Evolutionary conservation across 306 rosid genomes (phyloP), one percentile per base, ranked within the genome.

Genomic region (Abrus pulchellus): DNA sequence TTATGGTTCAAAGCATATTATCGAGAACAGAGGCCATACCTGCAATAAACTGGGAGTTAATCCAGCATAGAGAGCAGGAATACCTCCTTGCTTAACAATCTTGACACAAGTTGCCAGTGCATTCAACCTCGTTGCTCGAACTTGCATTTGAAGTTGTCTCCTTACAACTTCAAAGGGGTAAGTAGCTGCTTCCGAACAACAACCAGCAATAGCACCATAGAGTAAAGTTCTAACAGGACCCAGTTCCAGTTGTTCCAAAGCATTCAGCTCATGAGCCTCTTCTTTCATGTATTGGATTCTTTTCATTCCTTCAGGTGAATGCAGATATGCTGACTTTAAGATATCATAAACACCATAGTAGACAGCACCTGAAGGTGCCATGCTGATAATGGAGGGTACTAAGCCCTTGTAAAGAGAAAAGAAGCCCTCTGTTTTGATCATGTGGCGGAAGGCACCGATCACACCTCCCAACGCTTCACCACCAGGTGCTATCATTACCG

Each of bases 361-460:
- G 60, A 95, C 99, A 34, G 99, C 99, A 72, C 98, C 97, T 56
- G 99, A 87, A 75, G 99, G 99, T 59, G 98, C 98, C 99, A 95
- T 93, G 82, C 99, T 93, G 54, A 94, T 68, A 77, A 95, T 82
- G 68, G 99, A 95, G 75, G 99, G 99, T 33, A 89, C 90, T 83
- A 95, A 84, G 70, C 99, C 99, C 90, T 90, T 95, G 84, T 93
- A 93, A 81, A 93, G 96, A 67, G 97, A 89, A 85, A 95, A 89
- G 76, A 93, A 86, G 75, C 99, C 99, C 90, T 95, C 99, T 5
- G 97, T 92, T 83, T 70, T 93, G 80, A 96, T 87, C 97, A 93
- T 86, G 85, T 95, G 89, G 66, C 77, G 83, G 83, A 93, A 93
- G 76, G 92, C 92, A 77, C 97, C 97, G 54, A 96, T 79, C 48